Evolutionary conservation across 768 basidiomycete species (phyloP), one percentile per base, ranked within the genome.

Genomic region (Amanita rubescens): DNA sequence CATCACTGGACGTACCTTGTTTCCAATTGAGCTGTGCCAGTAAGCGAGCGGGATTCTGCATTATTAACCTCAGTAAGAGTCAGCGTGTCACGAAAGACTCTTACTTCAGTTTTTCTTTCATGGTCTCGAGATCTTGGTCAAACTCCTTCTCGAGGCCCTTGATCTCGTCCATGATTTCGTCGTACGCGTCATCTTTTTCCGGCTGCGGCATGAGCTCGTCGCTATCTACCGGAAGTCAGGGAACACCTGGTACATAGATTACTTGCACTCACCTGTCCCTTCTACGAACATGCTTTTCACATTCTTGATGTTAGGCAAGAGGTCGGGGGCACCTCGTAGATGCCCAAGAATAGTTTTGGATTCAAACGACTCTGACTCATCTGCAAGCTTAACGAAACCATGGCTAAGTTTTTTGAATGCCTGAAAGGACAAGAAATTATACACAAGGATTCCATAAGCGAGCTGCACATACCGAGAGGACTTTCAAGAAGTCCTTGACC

Each of bases 181-280:
- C 95, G 59, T 91, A 97, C 38, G 75, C 82, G 22, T 85, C 81
- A 59, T 97, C 92, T 60, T 89, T 89, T 20, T 94, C 94, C n/a
- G 80, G 75, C 49, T 78, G 75, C 2, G 96, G 96, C 15, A 90
- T 70, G 2, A 98, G 76, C 57, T 87, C 83, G 61, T 84, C 80
- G 47, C 67, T 68, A 57, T 80, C 84, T 87, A 53, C 5, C 12
- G 11, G n/a, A 59, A 51, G 19, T 34, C 9, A 49, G 32, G 35
- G 20, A 55, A 37, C 19, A 38, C 27, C 45, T 32, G 14, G 24
- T 19, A 10, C 5, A 32, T 17, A 35, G 1, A 24, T 56, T 54
- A 50, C 0, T 27, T n/a, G 30, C 9, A 46, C 55, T 5, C 56
- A 88, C 88, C 80, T 68, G 84, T 84, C 47, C 84, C 82, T 19